Evolutionary conservation across 768 basidiomycete species (phyloP).

Genomic region (Gloeophyllum trabeum): DNA sequence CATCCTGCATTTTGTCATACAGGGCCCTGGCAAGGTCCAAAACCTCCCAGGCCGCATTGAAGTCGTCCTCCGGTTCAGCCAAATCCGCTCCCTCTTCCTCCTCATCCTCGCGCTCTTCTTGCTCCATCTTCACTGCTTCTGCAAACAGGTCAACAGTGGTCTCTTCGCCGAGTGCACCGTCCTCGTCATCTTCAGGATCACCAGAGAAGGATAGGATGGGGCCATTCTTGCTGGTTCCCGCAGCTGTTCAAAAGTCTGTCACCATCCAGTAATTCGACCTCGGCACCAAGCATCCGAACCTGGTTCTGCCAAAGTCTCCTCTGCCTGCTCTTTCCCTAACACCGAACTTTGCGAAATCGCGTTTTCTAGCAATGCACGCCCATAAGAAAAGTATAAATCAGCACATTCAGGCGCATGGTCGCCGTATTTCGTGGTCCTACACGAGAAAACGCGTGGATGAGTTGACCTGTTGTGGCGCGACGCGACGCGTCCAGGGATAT

Average conservation of each 20-base stretch:
- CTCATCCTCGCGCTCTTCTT: conserved; percentile 35
- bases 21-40: conserved; percentile 89
- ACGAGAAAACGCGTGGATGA: conserved; percentile 3
- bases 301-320: conserved; percentile 33
- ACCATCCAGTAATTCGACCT: not conserved
- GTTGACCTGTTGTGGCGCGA: not conserved
- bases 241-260: no score
- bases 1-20: conserved; percentile 57
- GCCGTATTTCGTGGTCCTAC: conserved; percentile 60
- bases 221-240: conserved; percentile 27
- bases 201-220: conserved; percentile 74
- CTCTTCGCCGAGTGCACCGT: conserved; percentile 24
- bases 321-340: conserved; percentile 72
- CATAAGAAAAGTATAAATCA: conserved; percentile 84
- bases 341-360: conserved; percentile 80
- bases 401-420: conserved; percentile 80
- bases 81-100: conserved; percentile 55
- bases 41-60: conserved; percentile 96
- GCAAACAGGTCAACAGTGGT: conserved; percentile 54
- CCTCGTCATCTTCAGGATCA: conserved; percentile 57
- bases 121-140: conserved; percentile 34
- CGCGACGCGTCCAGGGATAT: conserved; percentile 4
- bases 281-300: not conserved
- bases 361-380: conserved; percentile 87
- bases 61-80: conserved; percentile 89